Percentiles rank a stretch among this genome's conserved stretches.
Conservation (phyloP, 2,329 filamentous ascomycete genomes). For the Aspergillus arachidicola region DNA sequence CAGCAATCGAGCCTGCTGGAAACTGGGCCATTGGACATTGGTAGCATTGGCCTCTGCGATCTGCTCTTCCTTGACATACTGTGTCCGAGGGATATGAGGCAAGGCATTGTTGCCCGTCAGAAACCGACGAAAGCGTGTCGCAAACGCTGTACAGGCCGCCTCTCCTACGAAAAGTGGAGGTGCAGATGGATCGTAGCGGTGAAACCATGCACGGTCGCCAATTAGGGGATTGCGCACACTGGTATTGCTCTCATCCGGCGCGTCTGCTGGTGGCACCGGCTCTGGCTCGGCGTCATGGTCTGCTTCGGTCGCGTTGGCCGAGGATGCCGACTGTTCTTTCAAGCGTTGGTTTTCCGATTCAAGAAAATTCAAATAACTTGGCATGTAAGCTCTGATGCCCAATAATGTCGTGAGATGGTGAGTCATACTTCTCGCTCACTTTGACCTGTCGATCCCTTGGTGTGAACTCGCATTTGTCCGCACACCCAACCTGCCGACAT, state of each 20-base stretch:
- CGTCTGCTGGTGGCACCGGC: slow-evolving; percentile 23
- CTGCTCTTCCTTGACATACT: slow-evolving; percentile 36
- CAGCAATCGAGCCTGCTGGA: slow-evolving; percentile 39
- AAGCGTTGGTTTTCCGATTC: slow-evolving; percentile 36
- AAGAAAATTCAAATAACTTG: slow-evolving; percentile 38
- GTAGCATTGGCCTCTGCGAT: slow-evolving; percentile 32
- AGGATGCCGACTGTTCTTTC: slow-evolving; percentile 32
- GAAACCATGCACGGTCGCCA: slow-evolving; percentile 41
- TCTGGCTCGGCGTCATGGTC: slow-evolving; percentile 18
- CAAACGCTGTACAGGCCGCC: slow-evolving; percentile 44
- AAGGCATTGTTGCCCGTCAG: slow-evolving; percentile 35
- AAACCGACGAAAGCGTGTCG: slow-evolving; percentile 41
- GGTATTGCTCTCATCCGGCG: slow-evolving; percentile 29
- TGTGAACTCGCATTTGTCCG: slow-evolving; percentile 44
- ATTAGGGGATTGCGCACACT: slow-evolving; percentile 37
- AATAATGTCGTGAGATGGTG: neutral
- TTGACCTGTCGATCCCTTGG: slow-evolving; percentile 47
- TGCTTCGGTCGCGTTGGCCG: slow-evolving; percentile 29
- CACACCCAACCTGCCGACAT: slow-evolving; percentile 41
- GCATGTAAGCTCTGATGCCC: slow-evolving; percentile 10
- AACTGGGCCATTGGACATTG: slow-evolving; percentile 38
- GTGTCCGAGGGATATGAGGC: slow-evolving; percentile 37
- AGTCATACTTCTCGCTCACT: slow-evolving; percentile 38
- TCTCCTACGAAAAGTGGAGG: slow-evolving; percentile 43
- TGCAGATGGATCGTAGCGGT: slow-evolving; percentile 37